Evolutionary conservation across 305 asterid species (phyloP).

Genomic region (Rubia tinctorum): DNA sequence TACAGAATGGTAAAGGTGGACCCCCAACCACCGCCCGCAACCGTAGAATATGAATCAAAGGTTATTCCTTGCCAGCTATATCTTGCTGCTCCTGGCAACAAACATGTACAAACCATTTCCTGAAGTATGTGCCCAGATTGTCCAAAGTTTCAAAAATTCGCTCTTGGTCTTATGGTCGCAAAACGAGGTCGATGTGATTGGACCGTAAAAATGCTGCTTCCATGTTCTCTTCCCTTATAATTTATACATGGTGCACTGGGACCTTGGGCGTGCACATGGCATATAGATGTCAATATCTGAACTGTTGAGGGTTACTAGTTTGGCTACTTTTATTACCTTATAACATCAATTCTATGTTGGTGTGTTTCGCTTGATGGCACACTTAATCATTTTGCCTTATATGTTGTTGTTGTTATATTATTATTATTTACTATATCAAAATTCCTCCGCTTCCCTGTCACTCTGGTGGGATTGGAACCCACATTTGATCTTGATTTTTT

Average conservation of each 20-base stretch:
- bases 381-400: neutral
- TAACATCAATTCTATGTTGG: neutral
- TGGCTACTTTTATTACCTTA: neutral
- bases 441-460: neutral
- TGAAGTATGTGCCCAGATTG: neutral
- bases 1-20: neutral
- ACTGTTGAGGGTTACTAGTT: slow-evolving; percentile 1
- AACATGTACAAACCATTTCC: neutral
- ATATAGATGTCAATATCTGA: neutral
- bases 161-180: neutral
- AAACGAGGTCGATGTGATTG: neutral
- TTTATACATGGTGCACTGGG: neutral
- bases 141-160: neutral
- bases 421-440: neutral
- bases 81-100: neutral
- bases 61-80: neutral
- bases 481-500: neutral
- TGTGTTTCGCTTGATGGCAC: slow-evolving; percentile 3
- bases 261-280: neutral
- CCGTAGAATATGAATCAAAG: neutral
- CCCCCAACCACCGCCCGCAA: neutral
- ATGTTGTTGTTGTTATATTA: neutral
- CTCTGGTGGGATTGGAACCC: neutral
- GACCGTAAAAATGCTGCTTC: neutral
- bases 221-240: neutral